Base-by-base conservation (phyloP, 2,329 filamentous ascomycete species). In the Fusarium sp. region DNA sequence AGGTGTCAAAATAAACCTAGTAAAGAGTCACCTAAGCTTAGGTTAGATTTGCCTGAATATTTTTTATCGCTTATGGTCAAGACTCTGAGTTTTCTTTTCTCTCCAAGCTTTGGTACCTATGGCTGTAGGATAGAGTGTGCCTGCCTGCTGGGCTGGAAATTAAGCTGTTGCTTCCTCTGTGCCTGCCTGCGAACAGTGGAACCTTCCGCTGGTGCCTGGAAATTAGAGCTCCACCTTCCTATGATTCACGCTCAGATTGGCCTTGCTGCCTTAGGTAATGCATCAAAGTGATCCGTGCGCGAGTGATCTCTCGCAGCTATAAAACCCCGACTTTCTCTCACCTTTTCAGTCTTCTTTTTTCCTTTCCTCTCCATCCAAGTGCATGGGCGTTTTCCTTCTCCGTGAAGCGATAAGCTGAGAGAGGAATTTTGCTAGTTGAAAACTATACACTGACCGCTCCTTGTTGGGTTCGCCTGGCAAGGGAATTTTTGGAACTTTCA, bases 381-480 rank as follows among this genome's bases (percentile, higher is more conserved):
- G 90, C 90, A 90, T 84, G 90, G 91, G 91, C 91, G 88, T 91
- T 91, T 84, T 84, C 83, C 82, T 84, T 84, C 82, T 84, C 83
- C 82, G 82, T 84, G 83, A 93, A 90, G 90, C 90, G 88, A 90
- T 90, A 88, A 83, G 83, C 83, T 83, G 90, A 92, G 91, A 93
- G 91, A 93, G 90, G 91, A 93, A 91, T 92, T 93, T 93, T 93
- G 91, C 91, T 93, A 92, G 91, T 93, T 93, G 91, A 93, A 93
- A 93, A 93, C 91, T 93, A 93, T 89, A 88, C 80, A 87, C 85
- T 90, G 90, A 93, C 91, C 85, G 86, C 91, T 93, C 85, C 85
- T 87, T 83, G 85, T 88, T 89, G 90, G 87, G 89, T 88, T 88
- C 84, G 87, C 86, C 90, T 87, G 89, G 86, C 86, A 78, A 86